Conservation (phyloP, 805 yeast genomes). For the Kazachstania bromeliacearum region DNA sequence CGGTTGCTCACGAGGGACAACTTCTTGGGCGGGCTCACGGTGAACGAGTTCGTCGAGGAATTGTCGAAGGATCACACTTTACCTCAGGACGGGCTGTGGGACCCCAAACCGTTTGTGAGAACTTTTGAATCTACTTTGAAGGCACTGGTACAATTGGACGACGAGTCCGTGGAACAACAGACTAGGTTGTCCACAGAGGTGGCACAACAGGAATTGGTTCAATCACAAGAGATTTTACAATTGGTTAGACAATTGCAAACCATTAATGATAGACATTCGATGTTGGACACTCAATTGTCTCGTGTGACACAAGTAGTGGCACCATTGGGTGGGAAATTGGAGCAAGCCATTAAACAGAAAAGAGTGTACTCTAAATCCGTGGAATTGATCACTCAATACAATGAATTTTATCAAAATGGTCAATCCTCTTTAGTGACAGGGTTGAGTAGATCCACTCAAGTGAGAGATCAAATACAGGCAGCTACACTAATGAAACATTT, state of each 20-base stretch:
- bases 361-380: conserved; percentile 66
- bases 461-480: conserved; percentile 44
- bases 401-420: conserved; percentile 50
- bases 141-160: conserved; percentile 54
- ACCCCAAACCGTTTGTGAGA: conserved; percentile 90
- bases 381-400: conserved; percentile 65
- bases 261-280: conserved; percentile 18
- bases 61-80: conserved; percentile 53
- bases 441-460: conserved; percentile 43
- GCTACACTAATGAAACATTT: conserved; percentile 63
- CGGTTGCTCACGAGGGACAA: conserved; percentile 48
- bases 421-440: conserved; percentile 47
- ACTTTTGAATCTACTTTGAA: conserved; percentile 80
- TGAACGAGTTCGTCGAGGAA: conserved; percentile 72
- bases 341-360: conserved; percentile 59
- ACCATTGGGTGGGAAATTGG: conserved; percentile 61
- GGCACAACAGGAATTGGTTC: conserved; percentile 51
- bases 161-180: conserved; percentile 45
- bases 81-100: conserved; percentile 26
- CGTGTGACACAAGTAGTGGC: conserved; percentile 50
- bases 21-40: conserved; percentile 59
- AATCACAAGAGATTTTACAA: conserved; percentile 55
- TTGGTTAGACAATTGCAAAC: conserved; percentile 16
- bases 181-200: conserved; percentile 47
- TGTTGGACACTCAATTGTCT: conserved; percentile 27